Evolutionary conservation across 176 grass and related monocot species (phyloP), one percentile per base, ranked within the genome.

Genomic region (Tillandsia fasciculata): DNA sequence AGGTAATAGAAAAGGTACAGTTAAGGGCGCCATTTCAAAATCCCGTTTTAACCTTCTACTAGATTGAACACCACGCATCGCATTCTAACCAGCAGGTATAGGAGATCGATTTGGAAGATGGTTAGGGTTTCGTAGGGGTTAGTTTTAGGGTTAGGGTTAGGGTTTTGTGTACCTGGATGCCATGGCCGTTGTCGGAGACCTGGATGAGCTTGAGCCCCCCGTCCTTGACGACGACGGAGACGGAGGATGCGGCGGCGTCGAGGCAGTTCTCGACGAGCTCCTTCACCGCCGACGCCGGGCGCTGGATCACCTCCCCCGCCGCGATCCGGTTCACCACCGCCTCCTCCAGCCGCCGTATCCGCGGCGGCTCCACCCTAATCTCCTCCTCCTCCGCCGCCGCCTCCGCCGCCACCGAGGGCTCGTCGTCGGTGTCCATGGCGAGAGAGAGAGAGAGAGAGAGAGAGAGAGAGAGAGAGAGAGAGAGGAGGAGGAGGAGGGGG

Each of bases 291-390:
- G 88, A 75, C 57, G 76, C 87, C 49, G 86, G 86, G 1, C 88
- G 79, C 83, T 92, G 86, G 76, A 96, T 89, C 12, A 92, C 92
- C 83, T 96, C 88, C 68, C 88, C 88, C 11, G 86, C 92, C 47
- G 92, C 88, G 54, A 96, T 92, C 76, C 86, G 83, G 71, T 92
- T 96, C 81, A 96, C 92, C 76, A 96, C 92, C 67, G 88, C 85
- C 29, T 91, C 79, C 54, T 96, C 89, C 52, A 96, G 71, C 66
- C 88, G 68, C 26, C 84, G 77, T 59, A 96, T 92, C 51, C 76
- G 71, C 10, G 93, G 88, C 47, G 89, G 86, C 20, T 79, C 78
- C 68, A 2, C 9, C 65, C 8, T 33, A 9, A 9, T 42, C 11
- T 4, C 49, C 12, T 0, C 11, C 2, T 2, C 6, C n/a, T n/a